Conservation (phyloP, 2,329 filamentous ascomycete species). For the Pseudofabraea citricarpa region DNA sequence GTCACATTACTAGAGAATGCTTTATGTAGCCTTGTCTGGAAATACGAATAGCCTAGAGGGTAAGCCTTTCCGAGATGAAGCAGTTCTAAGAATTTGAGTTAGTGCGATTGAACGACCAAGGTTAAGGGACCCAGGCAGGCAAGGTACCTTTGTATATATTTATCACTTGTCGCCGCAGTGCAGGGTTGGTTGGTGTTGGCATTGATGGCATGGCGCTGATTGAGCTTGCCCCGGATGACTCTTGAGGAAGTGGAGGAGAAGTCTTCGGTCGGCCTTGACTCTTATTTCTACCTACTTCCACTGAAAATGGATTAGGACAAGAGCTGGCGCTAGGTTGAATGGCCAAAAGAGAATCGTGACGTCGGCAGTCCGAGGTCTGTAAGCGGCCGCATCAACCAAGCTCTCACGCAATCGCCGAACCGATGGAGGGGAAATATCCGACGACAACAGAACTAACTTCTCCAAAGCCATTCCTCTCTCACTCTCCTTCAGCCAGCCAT, state of each 20-base stretch:
- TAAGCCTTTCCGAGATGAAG: conserved; percentile 82
- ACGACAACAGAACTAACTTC: too few relatives aligned
- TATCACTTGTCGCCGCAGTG: conserved; percentile 74
- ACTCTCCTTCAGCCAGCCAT: not conserved
- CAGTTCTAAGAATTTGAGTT: conserved; percentile 56
- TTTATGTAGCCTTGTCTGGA: conserved; percentile 73
- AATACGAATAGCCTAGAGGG: conserved; percentile 79
- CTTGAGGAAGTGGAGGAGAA: too few relatives aligned
- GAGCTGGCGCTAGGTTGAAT: too few relatives aligned
- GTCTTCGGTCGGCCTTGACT: too few relatives aligned
- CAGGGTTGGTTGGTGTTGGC: conserved; percentile 7
- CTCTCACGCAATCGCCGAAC: too few relatives aligned
- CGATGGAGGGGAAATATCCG: too few relatives aligned
- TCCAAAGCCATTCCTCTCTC: not conserved
- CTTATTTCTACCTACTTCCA: too few relatives aligned
- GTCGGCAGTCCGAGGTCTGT: too few relatives aligned
- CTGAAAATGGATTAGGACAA: too few relatives aligned
- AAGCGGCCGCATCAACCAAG: not conserved
- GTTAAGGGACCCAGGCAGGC: not conserved
- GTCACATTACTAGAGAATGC: conserved; percentile 76
- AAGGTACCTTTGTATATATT: conserved; percentile 85
- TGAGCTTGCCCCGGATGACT: too few relatives aligned
- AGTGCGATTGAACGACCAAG: not conserved
- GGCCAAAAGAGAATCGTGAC: too few relatives aligned
- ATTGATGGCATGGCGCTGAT: too few relatives aligned